Conservation (phyloP, 2,329 filamentous ascomycete genomes). For the Coniella vitis region DNA sequence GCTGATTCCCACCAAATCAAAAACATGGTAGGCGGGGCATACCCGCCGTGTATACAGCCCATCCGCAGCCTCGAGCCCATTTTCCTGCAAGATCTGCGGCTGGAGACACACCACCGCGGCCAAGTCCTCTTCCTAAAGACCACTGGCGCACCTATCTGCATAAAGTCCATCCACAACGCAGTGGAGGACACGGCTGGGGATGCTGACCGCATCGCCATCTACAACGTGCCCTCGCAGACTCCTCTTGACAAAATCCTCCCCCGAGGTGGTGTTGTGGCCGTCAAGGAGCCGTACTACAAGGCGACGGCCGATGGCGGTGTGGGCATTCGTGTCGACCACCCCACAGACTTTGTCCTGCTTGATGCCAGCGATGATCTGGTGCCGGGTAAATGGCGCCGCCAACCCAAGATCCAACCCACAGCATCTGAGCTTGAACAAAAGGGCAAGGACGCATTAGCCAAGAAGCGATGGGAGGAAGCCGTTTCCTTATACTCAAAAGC, state of each 20-base stretch:
- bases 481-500: constrained; percentile 4
- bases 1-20: background rate
- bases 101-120: constrained; percentile 17
- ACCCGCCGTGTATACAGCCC: constrained; percentile 11
- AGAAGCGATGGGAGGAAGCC: background rate
- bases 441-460: constrained; percentile 3
- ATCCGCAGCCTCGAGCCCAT: constrained; percentile 11
- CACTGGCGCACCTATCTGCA: constrained; percentile 2
- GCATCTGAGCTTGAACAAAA: constrained; percentile 6
- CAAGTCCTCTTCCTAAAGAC: constrained; percentile 11
- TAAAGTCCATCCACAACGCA: constrained; percentile 33
- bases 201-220: constrained; percentile 72
- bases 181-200: constrained; percentile 69
- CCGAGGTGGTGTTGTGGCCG: constrained; percentile 25
- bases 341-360: constrained; percentile 26
- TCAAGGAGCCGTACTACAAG: constrained; percentile 33
- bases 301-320: constrained; percentile 19
- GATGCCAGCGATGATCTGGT: constrained; percentile 15
- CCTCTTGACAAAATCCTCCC: constrained; percentile 26
- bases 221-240: constrained; percentile 6
- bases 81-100: constrained; percentile 6
- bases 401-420: constrained; percentile 16
- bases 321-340: constrained; percentile 31
- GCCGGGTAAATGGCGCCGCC: constrained; percentile 14
- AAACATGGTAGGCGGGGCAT: constrained; percentile 8